These are phyloP conservation scores for Kwoniella newhampshirensis DNA, from an alignment of 768 basidiomycete species.

Conservation along the genomic window DNA sequence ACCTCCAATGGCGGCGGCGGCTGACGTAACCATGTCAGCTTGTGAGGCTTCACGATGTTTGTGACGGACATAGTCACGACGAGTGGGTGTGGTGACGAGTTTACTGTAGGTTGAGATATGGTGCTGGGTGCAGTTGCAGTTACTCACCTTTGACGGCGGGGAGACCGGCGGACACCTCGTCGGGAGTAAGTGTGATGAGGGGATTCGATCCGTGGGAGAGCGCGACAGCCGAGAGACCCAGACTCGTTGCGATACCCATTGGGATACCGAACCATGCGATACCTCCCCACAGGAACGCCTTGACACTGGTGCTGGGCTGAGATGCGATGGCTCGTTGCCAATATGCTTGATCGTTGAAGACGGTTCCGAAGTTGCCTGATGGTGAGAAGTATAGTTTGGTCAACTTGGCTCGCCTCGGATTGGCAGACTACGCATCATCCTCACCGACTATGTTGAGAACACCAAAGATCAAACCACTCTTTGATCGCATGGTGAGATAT, in stretches of 20 bases:
- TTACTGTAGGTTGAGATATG: background rate
- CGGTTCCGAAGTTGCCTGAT: slow-evolving; percentile 51
- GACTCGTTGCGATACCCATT: slow-evolving; percentile 75
- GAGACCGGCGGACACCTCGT: slow-evolving; percentile 82
- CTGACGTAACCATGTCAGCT: too few relatives aligned
- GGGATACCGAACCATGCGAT: slow-evolving; percentile 87
- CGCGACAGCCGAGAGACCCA: slow-evolving; percentile 85
- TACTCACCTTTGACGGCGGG: slow-evolving; percentile 58
- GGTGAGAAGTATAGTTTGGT: background rate
- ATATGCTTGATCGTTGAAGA: slow-evolving; percentile 66
- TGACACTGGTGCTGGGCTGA: slow-evolving; percentile 77
- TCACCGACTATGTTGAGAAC: slow-evolving; percentile 73
- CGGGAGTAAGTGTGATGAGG: slow-evolving; percentile 57
- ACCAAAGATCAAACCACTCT: slow-evolving; percentile 75
- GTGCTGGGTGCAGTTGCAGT: background rate
- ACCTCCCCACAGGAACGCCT: slow-evolving; percentile 86
- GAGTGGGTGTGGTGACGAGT: too few relatives aligned
- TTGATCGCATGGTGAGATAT: slow-evolving; percentile 78
- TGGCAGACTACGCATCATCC: background rate
- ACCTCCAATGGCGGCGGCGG: slow-evolving; percentile 77
- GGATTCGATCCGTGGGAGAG: slow-evolving; percentile 60
- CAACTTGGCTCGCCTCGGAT: too few relatives aligned
- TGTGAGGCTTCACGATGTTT: too few relatives aligned
- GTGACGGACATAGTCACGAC: background rate
- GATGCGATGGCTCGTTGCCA: slow-evolving; percentile 90